These are phyloP conservation scores for Selenicereus undatus DNA, from an alignment of 148 eudicot species.

Conservation along the genomic window DNA sequence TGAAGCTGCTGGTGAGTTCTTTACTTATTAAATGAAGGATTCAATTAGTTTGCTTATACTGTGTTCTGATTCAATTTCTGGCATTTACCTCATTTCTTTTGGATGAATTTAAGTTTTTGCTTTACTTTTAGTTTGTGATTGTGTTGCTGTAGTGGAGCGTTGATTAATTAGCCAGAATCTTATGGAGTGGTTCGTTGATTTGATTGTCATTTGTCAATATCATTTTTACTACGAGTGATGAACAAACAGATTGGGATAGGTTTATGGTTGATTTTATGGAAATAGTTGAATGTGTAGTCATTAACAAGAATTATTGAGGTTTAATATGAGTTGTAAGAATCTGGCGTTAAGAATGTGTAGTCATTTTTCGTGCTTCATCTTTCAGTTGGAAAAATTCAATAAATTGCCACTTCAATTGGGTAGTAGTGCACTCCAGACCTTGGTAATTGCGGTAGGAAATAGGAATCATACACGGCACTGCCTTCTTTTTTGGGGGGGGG, in stretches of 20 bases:
- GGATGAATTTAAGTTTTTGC: not conserved
- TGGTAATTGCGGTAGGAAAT: too few relatives aligned
- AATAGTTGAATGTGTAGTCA: not conserved
- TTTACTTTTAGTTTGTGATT: not conserved
- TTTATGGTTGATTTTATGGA: not conserved
- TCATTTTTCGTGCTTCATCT: not conserved
- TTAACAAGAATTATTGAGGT: not conserved
- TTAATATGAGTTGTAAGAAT: not conserved
- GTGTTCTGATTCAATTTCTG: not conserved
- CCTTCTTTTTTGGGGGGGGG: not conserved
- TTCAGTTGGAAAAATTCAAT: not conserved
- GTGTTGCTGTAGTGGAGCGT: not conserved
- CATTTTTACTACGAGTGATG: not conserved
- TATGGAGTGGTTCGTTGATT: not conserved
- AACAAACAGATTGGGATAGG: not conserved
- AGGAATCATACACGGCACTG: not conserved
- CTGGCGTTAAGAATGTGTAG: not conserved
- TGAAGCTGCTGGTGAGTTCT: conserved; percentile 17
- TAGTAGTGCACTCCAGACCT: not conserved
- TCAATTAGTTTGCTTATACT: not conserved
- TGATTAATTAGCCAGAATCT: conserved; percentile 1
- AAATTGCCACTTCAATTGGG: not conserved
- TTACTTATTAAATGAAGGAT: not conserved
- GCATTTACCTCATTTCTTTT: not conserved
- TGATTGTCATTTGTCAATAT: not conserved